Evolutionary conservation across 2,329 filamentous ascomycete species (phyloP), one percentile per base, ranked within the genome.

Genomic region (Calonectria pteridis): DNA sequence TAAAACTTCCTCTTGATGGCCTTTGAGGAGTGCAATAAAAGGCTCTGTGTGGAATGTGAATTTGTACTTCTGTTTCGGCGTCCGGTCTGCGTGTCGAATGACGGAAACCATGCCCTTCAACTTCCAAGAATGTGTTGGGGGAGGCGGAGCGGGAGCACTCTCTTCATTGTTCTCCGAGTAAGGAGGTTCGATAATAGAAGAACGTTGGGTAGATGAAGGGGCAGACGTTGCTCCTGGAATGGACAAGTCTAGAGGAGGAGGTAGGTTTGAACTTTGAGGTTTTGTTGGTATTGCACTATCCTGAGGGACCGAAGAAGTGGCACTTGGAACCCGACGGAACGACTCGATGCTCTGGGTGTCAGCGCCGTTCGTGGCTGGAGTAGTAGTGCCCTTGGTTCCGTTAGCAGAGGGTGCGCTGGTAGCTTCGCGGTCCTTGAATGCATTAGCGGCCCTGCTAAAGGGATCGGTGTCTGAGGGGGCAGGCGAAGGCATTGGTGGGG

Each of bases 51-150:
- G 97, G 80, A 99, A 98, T 0, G 97, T 99, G 81, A 98, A 99
- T 83, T 99, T 99, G 89, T 98, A 98, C 83, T 99, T 99, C 81
- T 99, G 97, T 86, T 99, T 99, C 3, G 97, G 97, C 1, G 97
- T 99, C 71, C 97, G 93, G 85, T 99, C 97, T 3, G 97, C 97
- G 84, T 99, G 97, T 33, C 97, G 92, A 77, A 99, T 95, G 20
- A 99, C 97, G 2, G 96, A 96, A 0, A 99, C 96, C 86, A 99
- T 96, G 16, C 97, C 97, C 85, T 99, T 99, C 67, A 99, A 88
- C 84, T 98, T 98, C 97, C 97, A 99, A 14, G 97, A 95, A 81
- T 98, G 95, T 80, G 98, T 98, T 0, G 94, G 94, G 1, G 90
- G 91, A 3, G 93, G 93, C 55, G 93, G 92, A 13, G 91, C 89